Percentiles rank a stretch among this genome's conserved stretches.
phyloP scores from a whole-genome alignment of 345 rosid species.

The Xanthoceras sorbifolium region DNA sequence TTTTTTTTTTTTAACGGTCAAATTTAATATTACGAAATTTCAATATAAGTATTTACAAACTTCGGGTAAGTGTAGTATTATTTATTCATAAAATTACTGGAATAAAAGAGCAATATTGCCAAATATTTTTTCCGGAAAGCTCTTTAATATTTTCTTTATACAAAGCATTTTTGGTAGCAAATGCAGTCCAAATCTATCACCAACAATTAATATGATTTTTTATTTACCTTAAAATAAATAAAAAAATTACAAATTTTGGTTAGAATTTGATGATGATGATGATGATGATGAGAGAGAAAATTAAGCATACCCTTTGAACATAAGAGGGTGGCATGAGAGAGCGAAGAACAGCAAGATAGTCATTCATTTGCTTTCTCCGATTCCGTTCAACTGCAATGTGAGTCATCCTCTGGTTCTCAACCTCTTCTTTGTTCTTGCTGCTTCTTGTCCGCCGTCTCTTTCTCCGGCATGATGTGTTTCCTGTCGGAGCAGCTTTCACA shows the following conservation, averaged over 20 bases:
- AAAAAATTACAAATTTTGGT: too few species aligned
- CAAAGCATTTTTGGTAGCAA: too few species aligned
- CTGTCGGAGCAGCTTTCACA: constrained; percentile 11
- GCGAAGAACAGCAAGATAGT: constrained; percentile 56
- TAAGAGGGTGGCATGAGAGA: constrained; percentile 63
- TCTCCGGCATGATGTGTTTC: constrained; percentile 22
- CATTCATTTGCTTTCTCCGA: constrained; percentile 74
- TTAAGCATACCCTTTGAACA: constrained; percentile 50
- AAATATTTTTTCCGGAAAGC: too few species aligned
- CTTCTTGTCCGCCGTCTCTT: constrained; percentile 46
- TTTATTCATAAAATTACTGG: too few species aligned
- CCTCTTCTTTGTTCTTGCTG: constrained; percentile 49
- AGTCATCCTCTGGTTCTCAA: constrained; percentile 65
- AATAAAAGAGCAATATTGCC: too few species aligned
- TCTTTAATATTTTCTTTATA: too few species aligned
- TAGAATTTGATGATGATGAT: too few species aligned
- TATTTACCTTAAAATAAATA: neutral
- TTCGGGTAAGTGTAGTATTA: too few species aligned
- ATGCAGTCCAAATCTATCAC: neutral
- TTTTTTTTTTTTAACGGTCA: too few species aligned
- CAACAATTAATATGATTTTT: neutral
- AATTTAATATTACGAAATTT: too few species aligned
- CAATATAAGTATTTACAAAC: too few species aligned
- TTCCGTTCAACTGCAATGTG: constrained; percentile 77
- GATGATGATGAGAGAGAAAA: too few species aligned